phyloP scores from a whole-genome alignment of 768 basidiomycete genomes.

The Rubroboletus pulcherrimus region DNA sequence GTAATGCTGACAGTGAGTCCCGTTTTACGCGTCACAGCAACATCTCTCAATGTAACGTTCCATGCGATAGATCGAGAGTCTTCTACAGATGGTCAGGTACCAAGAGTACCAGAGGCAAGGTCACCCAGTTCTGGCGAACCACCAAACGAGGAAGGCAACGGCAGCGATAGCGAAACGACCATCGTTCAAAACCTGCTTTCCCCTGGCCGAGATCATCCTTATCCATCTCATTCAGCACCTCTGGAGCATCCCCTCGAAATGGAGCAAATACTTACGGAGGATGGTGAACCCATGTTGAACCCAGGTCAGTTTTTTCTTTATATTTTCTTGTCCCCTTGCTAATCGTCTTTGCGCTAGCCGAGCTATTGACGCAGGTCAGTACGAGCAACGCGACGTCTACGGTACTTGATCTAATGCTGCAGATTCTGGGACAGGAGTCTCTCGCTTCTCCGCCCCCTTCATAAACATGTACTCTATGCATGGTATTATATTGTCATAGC shows the following conservation, averaged over 20 bases:
- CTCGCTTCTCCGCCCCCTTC: constrained; percentile 65
- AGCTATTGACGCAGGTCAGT: constrained; percentile 60
- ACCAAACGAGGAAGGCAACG: constrained; percentile 5
- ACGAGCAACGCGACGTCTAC: constrained; percentile 6
- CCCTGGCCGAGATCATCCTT: constrained; percentile 23
- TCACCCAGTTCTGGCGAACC: constrained; percentile 6
- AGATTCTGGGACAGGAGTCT: constrained; percentile 46
- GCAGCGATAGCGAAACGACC: constrained; percentile 13
- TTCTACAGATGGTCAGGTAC: constrained; percentile 3
- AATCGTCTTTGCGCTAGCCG: constrained; percentile 33
- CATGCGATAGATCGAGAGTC: constrained; percentile 32
- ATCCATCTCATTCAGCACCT: constrained; percentile 20
- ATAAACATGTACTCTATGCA: constrained; percentile 32
- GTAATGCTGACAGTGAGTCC: constrained; percentile 18
- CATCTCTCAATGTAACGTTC: constrained; percentile 34
- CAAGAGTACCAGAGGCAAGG: constrained; percentile 6
- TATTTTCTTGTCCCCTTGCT: not conserved
- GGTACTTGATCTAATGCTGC: constrained; percentile 29
- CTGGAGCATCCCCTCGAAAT: constrained; percentile 40
- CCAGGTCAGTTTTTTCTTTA: constrained; percentile 45
- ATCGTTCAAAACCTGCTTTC: constrained; percentile 19
- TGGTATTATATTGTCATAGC: constrained; percentile 20
- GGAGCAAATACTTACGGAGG: constrained; percentile 58
- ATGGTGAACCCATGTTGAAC: constrained; percentile 65
- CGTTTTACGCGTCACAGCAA: constrained; percentile 22